Evolutionary conservation across 805 yeast genomes (phyloP).

Genomic region (Wickerhamomyces bisporus): DNA sequence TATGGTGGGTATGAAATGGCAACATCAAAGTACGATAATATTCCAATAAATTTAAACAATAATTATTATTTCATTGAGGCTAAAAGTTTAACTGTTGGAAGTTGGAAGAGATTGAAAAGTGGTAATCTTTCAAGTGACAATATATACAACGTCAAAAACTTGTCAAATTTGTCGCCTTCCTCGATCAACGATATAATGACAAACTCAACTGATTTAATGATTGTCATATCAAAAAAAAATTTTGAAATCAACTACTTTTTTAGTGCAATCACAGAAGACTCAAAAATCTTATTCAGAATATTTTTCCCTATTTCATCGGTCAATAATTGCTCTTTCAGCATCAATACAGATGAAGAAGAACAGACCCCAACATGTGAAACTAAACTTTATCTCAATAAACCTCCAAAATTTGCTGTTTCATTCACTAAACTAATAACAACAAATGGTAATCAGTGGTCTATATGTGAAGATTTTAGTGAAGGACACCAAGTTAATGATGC

Average conservation of each 20-base stretch:
- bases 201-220: conserved; percentile 60
- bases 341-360: conserved; percentile 35
- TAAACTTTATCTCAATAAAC: conserved; percentile 44
- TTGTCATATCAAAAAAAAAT: conserved; percentile 66
- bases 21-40: conserved; percentile 29
- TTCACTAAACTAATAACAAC: conserved; percentile 50
- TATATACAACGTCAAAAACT: conserved; percentile 34
- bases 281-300: conserved; percentile 65
- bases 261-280: conserved; percentile 58
- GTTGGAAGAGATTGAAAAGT: conserved; percentile 74
- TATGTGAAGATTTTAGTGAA: conserved; percentile 80
- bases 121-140: conserved; percentile 43
- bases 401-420: conserved; percentile 77
- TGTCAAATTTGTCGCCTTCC: conserved; percentile 63
- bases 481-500: conserved; percentile 78
- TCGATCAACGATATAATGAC: conserved; percentile 59
- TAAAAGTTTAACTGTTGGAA: conserved; percentile 64
- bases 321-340: conserved; percentile 48
- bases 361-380: conserved; percentile 36
- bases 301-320: conserved; percentile 65
- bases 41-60: conserved; percentile 56
- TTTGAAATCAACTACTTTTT: conserved; percentile 74
- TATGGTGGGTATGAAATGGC: conserved; percentile 7
- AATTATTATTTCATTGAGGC: conserved; percentile 67
- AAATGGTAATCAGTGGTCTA: conserved; percentile 65